A percentile compares a stretch with the other conserved stretches of the same genome.
phyloP scores from a whole-genome alignment of 805 yeast genomes.

The Huiozyma sinensis region DNA sequence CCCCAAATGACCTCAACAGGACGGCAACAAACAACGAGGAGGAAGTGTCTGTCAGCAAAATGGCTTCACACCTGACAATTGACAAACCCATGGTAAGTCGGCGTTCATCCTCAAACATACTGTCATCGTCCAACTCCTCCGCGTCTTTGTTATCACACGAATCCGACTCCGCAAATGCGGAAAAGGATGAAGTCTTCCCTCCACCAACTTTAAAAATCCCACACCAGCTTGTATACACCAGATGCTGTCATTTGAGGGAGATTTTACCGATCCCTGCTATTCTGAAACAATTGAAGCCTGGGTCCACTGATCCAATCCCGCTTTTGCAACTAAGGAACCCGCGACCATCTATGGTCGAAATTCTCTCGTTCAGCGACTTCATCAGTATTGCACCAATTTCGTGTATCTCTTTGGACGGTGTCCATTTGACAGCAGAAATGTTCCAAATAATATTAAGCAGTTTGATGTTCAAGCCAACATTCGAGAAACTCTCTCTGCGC shows the following conservation, averaged over 20 bases:
- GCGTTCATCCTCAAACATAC: slow-evolving; percentile 20
- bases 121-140: slow-evolving; percentile 11
- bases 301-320: slow-evolving; percentile 76
- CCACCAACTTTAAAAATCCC: slow-evolving; percentile 27
- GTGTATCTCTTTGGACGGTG: slow-evolving; percentile 73
- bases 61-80: slow-evolving; percentile 30
- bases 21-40: slow-evolving; percentile 28
- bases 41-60: slow-evolving; percentile 27
- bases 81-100: slow-evolving; percentile 36
- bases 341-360: slow-evolving; percentile 77
- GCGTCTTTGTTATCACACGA: slow-evolving; percentile 11
- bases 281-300: slow-evolving; percentile 61
- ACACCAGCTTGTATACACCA: slow-evolving; percentile 69
- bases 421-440: slow-evolving; percentile 63
- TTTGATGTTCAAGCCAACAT: slow-evolving; percentile 47
- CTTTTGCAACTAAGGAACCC: slow-evolving; percentile 71
- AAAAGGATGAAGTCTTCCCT: slow-evolving; percentile 22
- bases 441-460: slow-evolving; percentile 58
- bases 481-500: slow-evolving; percentile 65
- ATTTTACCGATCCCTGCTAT: slow-evolving; percentile 89
- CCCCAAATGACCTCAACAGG: slow-evolving; percentile 25
- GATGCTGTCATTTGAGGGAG: slow-evolving; percentile 89
- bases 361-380: slow-evolving; percentile 80
- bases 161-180: slow-evolving; percentile 5
- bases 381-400: slow-evolving; percentile 74